Percentiles rank a stretch among this genome's conserved stretches.
phyloP scores from a whole-genome alignment of 2,329 filamentous ascomycete genomes.

The Phaeophleospora eucalypticola region DNA sequence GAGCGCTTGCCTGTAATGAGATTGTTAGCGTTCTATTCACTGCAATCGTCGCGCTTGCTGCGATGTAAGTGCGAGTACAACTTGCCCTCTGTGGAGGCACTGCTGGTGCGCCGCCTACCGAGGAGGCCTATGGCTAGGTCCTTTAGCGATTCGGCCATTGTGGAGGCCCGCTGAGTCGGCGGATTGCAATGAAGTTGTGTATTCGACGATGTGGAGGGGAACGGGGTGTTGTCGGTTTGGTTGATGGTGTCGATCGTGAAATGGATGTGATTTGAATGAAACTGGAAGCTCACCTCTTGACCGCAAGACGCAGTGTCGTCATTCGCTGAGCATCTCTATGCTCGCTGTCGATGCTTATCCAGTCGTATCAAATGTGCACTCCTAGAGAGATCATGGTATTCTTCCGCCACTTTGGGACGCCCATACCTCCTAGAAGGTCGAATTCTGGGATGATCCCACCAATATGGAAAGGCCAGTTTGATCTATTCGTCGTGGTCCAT shows the following conservation, averaged over 20 bases:
- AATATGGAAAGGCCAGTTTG: neutral
- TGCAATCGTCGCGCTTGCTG: neutral
- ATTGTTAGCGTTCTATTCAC: neutral
- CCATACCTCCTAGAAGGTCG: too few species aligned
- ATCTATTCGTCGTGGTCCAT: neutral
- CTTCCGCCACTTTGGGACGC: neutral
- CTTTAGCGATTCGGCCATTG: neutral
- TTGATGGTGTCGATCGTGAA: neutral
- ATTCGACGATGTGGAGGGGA: neutral
- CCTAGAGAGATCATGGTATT: neutral
- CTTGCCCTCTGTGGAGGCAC: neutral
- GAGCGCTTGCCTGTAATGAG: neutral
- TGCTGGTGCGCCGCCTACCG: neutral
- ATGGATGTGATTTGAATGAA: neutral
- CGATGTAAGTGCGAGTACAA: neutral
- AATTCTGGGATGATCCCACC: neutral
- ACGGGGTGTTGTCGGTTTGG: neutral
- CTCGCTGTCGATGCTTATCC: neutral
- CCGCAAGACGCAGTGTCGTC: neutral
- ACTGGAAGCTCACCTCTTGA: neutral
- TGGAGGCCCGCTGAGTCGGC: neutral
- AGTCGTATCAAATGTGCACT: neutral
- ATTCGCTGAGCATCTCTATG: neutral
- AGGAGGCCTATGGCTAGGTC: neutral
- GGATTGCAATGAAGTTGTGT: neutral